Base-by-base conservation (phyloP, 805 yeast species). In the Candida rishiriensis region DNA sequence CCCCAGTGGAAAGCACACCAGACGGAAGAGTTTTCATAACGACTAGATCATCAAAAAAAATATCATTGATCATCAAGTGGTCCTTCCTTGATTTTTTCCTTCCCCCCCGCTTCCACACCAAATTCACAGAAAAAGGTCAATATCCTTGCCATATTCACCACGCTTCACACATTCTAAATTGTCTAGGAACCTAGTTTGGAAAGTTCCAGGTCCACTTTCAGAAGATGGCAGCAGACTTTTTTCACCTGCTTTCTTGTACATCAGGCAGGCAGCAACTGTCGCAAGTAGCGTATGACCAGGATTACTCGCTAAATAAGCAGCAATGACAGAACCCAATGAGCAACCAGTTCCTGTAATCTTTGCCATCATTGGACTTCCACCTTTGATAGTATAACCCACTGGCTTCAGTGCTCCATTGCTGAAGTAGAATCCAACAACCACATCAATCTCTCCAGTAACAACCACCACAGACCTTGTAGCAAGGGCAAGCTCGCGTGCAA, bases 321-420 rank as follows among this genome's bases (percentile, higher is more conserved):
- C 81, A 42, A 88, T 78, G 0, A 78, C 73, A 37, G 89, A 79
- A 1, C 95, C 95, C 33, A 88, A 64, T 0, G 91, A 77, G 50
- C 96, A 88, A 0, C 96, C 96, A 2, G 89, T 70, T 0, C 95
- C 96, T 0, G 96, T 88, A 5, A 88, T 75, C 10, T 66, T 59
- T 0, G 83, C 82, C 84, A 88, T 81, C 14, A 80, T 52, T 16
- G 64, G 63, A 51, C 78, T 73, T 1, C 93, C 88, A 6, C 90
- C 91, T 9, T 54, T 45, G 4, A 81, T 57, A 2, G 57, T 52
- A 7, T 21, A 21, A 7, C 26, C 4, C 3, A 55, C 57, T 3
- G 62, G 60, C 21, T 61, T 57, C n/a, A 66, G 68, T 13, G 53
- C 10, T 0, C 21, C 15, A 9, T 43, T 18, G n/a, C 49, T 53